phyloP scores from a whole-genome alignment of 768 basidiomycete genomes.

The Phylloporus scabripes region DNA sequence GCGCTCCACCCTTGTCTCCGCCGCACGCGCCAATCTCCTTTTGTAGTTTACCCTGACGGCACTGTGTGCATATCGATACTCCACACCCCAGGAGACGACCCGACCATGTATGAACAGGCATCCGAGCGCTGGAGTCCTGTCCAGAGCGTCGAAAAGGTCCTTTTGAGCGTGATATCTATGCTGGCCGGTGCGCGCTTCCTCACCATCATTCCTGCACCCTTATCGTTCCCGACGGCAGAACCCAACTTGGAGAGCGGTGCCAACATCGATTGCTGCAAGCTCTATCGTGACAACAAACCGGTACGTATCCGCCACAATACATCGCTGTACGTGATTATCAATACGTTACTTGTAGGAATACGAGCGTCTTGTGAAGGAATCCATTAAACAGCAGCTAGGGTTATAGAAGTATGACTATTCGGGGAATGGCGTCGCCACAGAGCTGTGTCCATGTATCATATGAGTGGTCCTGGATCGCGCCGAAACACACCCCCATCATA shows the following conservation, averaged over 20 bases:
- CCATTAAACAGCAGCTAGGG: constrained; percentile 83
- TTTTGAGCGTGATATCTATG: constrained; percentile 96
- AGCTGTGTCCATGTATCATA: constrained; percentile 6
- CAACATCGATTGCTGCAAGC: constrained; percentile 95
- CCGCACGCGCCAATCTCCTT: background rate
- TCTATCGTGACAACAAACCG: constrained; percentile 82
- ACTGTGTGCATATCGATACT: constrained; percentile 98
- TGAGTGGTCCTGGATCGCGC: constrained; percentile 13
- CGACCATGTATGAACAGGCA: constrained; percentile 90
- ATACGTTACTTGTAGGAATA: constrained; percentile 53
- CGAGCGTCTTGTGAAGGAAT: constrained; percentile 76
- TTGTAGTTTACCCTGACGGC: constrained; percentile 87
- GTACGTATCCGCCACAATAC: constrained; percentile 27
- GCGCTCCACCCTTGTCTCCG: constrained; percentile 27
- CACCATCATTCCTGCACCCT: background rate
- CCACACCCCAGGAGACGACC: constrained; percentile 90
- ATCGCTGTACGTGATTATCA: background rate
- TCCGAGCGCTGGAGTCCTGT: constrained; percentile 99
- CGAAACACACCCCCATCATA: constrained; percentile 47
- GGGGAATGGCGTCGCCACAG: background rate
- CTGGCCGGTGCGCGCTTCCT: constrained; percentile 61
- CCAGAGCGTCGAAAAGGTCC: constrained; percentile 94
- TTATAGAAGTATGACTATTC: constrained; percentile 34
- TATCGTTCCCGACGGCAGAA: constrained; percentile 41
- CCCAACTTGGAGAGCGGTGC: constrained; percentile 97